These are phyloP conservation scores for Torulaspora maleeae DNA, from an alignment of 805 yeast genomes.

Conservation along the genomic window DNA sequence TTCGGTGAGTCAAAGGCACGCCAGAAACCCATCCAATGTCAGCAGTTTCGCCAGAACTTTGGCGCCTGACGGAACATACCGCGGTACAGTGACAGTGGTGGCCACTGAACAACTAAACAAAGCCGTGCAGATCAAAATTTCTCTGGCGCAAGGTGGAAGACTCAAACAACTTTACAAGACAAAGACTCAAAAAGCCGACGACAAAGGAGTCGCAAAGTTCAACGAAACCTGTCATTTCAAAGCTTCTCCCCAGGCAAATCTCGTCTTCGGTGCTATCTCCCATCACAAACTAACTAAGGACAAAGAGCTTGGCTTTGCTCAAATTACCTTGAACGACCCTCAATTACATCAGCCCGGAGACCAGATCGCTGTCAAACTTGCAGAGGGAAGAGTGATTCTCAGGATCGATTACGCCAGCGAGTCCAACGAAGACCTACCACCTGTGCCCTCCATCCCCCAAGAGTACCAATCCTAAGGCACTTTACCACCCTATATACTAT, in stretches of 20 bases:
- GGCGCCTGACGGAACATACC: conserved; percentile 35
- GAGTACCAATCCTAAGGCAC: conserved; percentile 7
- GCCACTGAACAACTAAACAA: conserved; percentile 43
- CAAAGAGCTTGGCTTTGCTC: conserved; percentile 55
- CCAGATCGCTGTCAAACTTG: conserved; percentile 30
- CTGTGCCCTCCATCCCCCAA: conserved; percentile 15
- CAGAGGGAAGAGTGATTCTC: conserved; percentile 30
- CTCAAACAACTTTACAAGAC: conserved; percentile 62
- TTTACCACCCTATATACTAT: background rate
- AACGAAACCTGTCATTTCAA: conserved; percentile 64
- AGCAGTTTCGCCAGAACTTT: conserved; percentile 28
- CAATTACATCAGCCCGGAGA: conserved; percentile 29
- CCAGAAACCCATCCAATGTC: conserved; percentile 17
- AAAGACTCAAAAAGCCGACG: conserved; percentile 47
- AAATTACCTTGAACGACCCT: conserved; percentile 47
- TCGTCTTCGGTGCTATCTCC: conserved; percentile 57
- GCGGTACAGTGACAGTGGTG: conserved; percentile 53
- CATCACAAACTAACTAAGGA: conserved; percentile 73
- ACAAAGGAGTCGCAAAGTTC: conserved; percentile 47
- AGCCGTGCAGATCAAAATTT: conserved; percentile 49
- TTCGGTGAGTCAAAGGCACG: conserved; percentile 16
- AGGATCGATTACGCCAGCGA: conserved; percentile 26
- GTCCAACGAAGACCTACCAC: conserved; percentile 9
- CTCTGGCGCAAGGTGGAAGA: conserved; percentile 43
- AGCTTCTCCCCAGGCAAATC: conserved; percentile 55